phyloP scores from a whole-genome alignment of 371 early-diverging fungal species.

The Actinomortierella ambigua region DNA sequence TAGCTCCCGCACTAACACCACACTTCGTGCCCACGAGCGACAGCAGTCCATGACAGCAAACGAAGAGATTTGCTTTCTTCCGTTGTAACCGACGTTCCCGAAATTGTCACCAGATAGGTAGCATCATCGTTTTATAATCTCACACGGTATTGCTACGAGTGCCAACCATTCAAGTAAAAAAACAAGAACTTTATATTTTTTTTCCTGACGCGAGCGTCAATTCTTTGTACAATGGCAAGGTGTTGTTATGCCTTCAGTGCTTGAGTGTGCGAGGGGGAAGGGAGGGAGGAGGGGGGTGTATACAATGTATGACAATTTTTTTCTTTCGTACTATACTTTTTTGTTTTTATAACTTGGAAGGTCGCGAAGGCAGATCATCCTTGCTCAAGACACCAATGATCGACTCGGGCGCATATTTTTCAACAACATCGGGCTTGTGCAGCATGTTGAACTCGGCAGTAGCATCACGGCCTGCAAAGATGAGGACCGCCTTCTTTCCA shows the following conservation, averaged over 20 bases:
- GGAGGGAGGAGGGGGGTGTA: background rate
- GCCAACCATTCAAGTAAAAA: background rate
- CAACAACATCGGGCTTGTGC: constrained; percentile 86
- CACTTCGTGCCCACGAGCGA: background rate
- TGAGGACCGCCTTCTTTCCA: constrained; percentile 84
- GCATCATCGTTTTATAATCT: too few relatives aligned
- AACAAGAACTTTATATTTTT: too few relatives aligned
- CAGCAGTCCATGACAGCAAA: background rate
- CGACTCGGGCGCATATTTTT: constrained; percentile 85
- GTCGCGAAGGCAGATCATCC: constrained; percentile 47
- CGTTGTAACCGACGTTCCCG: too few relatives aligned
- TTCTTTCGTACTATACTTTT: background rate
- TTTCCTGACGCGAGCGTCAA: too few relatives aligned
- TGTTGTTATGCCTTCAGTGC: too few relatives aligned
- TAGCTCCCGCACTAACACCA: too few relatives aligned
- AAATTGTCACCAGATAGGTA: too few relatives aligned
- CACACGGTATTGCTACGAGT: background rate
- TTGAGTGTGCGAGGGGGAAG: background rate
- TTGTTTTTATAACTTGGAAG: constrained; percentile 34
- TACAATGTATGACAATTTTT: background rate
- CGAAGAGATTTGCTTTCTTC: too few relatives aligned
- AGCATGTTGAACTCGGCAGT: constrained; percentile 93
- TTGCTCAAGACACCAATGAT: constrained; percentile 75
- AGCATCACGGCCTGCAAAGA: constrained; percentile 87
- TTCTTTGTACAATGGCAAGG: too few relatives aligned